Evolutionary conservation across 2,329 filamentous ascomycete species (phyloP), one percentile per base, ranked within the genome.

Genomic region (Talaromyces sp.): DNA sequence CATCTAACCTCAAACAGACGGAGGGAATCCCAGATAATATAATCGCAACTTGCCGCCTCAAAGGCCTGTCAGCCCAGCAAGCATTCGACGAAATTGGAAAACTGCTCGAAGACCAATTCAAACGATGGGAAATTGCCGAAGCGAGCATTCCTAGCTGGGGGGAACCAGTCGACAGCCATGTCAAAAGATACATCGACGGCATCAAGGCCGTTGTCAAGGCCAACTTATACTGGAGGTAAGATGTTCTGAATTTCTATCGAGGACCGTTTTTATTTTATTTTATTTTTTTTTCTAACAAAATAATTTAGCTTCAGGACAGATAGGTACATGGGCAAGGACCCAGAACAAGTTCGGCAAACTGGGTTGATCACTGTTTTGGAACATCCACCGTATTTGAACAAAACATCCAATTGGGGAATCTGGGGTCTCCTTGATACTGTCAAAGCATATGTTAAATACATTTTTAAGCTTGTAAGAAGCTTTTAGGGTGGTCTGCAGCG

Each of bases 171-270:
- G 67, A 71, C 58, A 53, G 54, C 19, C 58, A 70, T 10, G 68
- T 70, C 9, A 67, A 69, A 33, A 36, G 62, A 39, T 70, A 69
- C 47, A 66, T 71, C 25, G 61, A 60, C 17, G 67, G 65, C 1
- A 63, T 66, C 17, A 64, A 67, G 52, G 63, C 69, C 60, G 59
- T 70, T 36, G 62, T 68, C 11, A 55, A 57, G 39, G 68, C 67
- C 10, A 71, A 69, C 62, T 51, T 69, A 30, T 63, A 67, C 32
- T 70, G 69, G 68, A 71, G 67, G 68, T 67, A 42, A 15, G 64
- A 59, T 19, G 27, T 1, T 27, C 19, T 11, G 10, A 49, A 19
- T 25, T 13, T 28, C 1, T 36, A 2, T 17, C 28, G n/a, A 13
- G 22, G 8, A 2, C 2, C 7, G 25, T 49, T 25, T 22, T 49